phyloP scores from a whole-genome alignment of 805 yeast species.

The Candida sithepensis region DNA sequence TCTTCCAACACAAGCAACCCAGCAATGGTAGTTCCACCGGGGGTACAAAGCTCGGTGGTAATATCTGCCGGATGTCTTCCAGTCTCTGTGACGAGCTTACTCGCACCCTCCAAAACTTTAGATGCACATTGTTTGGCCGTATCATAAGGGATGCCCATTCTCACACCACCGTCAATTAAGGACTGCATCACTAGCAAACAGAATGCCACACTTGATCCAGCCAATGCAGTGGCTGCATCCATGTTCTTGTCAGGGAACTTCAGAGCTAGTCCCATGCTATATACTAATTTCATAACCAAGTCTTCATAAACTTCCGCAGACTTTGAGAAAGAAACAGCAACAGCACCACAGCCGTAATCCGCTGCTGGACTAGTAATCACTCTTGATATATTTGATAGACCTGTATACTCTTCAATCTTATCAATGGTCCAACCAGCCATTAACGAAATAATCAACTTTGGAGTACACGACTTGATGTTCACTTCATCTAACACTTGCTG shows the following conservation, averaged over 20 bases:
- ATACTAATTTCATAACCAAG: slow-evolving; percentile 48
- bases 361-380: slow-evolving; percentile 99
- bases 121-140: slow-evolving; percentile 85
- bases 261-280: slow-evolving; percentile 64
- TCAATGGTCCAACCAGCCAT: slow-evolving; percentile 93
- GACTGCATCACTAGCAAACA: slow-evolving; percentile 86
- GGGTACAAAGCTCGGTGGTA: slow-evolving; percentile 88
- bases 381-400: slow-evolving; percentile 64
- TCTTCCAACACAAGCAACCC: slow-evolving; percentile 93
- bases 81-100: slow-evolving; percentile 81
- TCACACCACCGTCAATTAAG: slow-evolving; percentile 87
- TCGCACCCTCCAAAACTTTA: slow-evolving; percentile 91
- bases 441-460: slow-evolving; percentile 58
- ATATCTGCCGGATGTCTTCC: slow-evolving; percentile 87
- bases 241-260: slow-evolving; percentile 83
- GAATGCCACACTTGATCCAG: slow-evolving; percentile 97
- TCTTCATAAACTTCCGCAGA: slow-evolving; percentile 44
- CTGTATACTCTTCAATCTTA: slow-evolving; percentile 42
- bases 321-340: slow-evolving; percentile 75
- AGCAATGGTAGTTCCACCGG: slow-evolving; percentile 97
- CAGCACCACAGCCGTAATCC: slow-evolving; percentile 88
- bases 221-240: slow-evolving; percentile 94
- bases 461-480: slow-evolving; percentile 36
- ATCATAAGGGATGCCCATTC: slow-evolving; percentile 88
- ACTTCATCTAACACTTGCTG: slow-evolving; percentile 55